Evolutionary conservation across 345 rosid genomes (phyloP).

Genomic region (Mallotus nudiflorus): DNA sequence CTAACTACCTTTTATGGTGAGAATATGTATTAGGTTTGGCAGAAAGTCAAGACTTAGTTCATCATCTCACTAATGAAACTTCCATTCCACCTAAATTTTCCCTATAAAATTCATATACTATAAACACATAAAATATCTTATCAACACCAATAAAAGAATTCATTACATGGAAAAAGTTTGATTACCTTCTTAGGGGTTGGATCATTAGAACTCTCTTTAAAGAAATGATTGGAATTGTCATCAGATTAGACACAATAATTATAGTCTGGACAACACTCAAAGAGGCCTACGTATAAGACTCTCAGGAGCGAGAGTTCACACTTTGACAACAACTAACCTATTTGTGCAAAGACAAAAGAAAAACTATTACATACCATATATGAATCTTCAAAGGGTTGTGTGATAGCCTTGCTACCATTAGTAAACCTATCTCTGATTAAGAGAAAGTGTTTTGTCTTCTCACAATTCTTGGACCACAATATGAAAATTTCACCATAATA

Average conservation of each 20-base stretch:
- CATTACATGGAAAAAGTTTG: neutral
- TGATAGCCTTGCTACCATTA: neutral
- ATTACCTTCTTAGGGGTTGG: neutral
- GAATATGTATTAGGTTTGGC: neutral
- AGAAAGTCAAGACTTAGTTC: no score
- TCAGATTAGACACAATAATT: neutral
- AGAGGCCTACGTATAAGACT: no score
- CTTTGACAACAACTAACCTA: no score
- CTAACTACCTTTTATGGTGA: neutral
- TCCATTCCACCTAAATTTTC: no score
- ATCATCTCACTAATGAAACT: neutral
- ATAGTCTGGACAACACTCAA: neutral
- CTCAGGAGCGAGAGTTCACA: neutral
- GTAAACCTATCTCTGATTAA: neutral
- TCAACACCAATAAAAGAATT: no score
- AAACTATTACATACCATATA: neutral
- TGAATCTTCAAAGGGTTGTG: neutral
- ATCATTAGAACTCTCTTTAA: neutral
- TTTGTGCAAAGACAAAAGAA: no score
- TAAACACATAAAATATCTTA: no score
- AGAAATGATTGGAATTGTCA: neutral
- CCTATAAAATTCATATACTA: no score
- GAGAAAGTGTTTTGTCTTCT: no score
- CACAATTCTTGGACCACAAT: no score
- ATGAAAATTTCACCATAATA: no score